These are phyloP conservation scores for Stygiomarasmius scandens DNA, from an alignment of 1,284 basidiomycete species.

Conservation along the genomic window DNA sequence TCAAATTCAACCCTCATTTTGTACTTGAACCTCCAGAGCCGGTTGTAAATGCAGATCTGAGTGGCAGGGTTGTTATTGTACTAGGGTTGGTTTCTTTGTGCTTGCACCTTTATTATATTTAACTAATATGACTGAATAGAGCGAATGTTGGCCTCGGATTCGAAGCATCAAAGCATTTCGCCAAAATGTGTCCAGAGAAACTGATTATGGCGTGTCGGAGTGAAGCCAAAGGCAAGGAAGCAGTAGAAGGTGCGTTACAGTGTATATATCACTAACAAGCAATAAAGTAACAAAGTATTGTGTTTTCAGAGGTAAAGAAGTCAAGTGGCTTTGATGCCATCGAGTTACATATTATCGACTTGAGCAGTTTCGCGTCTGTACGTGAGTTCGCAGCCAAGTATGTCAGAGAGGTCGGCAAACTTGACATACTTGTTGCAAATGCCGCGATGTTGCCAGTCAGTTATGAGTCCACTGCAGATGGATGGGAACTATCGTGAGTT, in stretches of 20 bases:
- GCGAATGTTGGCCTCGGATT: constrained; percentile 37
- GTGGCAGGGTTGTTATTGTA: constrained; percentile 34
- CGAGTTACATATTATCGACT: constrained; percentile 32
- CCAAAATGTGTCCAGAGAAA: constrained; percentile 30
- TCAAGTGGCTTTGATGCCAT: constrained; percentile 27
- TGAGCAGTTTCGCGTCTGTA: constrained; percentile 31
- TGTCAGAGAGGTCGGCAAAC: constrained; percentile 26
- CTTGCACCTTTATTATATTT: background rate
- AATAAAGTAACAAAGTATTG: no score
- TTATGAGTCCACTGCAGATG: constrained; percentile 28
- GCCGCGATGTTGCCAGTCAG: constrained; percentile 26
- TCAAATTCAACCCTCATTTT: background rate
- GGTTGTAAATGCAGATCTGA: constrained; percentile 25
- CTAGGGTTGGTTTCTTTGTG: constrained; percentile 22
- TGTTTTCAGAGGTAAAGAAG: constrained; percentile 25
- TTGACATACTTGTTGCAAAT: constrained; percentile 38
- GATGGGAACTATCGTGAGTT: constrained; percentile 34
- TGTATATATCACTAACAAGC: no score
- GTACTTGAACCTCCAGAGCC: constrained; percentile 10
- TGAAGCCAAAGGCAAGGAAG: constrained; percentile 25
- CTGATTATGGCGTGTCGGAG: constrained; percentile 32
- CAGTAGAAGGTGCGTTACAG: constrained; percentile 22
- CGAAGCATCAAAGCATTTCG: constrained; percentile 35
- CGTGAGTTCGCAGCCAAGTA: constrained; percentile 30
- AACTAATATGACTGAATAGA: constrained; percentile 20